Base-by-base conservation (phyloP, 108 stramenopile genomes). In the Schizochytrium sp. region DNA sequence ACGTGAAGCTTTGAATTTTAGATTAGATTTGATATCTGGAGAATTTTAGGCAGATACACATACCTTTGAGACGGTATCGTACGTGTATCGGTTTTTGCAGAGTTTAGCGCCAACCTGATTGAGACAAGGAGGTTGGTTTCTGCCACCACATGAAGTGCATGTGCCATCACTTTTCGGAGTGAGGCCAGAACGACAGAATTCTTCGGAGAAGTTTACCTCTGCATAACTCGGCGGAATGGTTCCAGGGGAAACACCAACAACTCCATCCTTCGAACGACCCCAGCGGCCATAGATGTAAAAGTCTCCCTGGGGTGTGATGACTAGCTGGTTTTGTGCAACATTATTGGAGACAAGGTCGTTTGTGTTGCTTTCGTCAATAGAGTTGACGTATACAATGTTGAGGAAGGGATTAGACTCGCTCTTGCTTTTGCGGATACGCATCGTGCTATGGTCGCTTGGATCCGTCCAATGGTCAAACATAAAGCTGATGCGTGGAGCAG, bases 401-500 rank as follows among this genome's bases (percentile, higher is more conserved):
- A 69, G 40, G 64, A 38, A 44, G 8, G 40, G 40, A 44, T 38
- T 44, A 44, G 10, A 44, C 42, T 69, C 40, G 64, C 3, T 28
- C 28, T 28, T 28, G 28, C 28, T 28, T 28, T 28, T 28, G 28
- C 28, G 28, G 28, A 28, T 28, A 28, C 28, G 28, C 28, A 28
- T 28, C 28, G 28, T 28, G 28, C 28, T 28, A 28, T 28, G 28
- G 28, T 28, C 28, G 28, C 28, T 28, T 28, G 28, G 28, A 28
- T 28, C 28, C 1, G 2, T 3, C 64, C 64, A 69, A 44, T 69
- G 64, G 2, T 69, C 64, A 1, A 69, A 69, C 19, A 44, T 44
- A 44, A 69, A 69, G 64, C 64, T 69, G 1, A 69, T 69, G 64
- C 64, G 64, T 38, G 40, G 40, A 44, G 64, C 64, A 44, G 10